These are phyloP conservation scores for Poa annua DNA, from an alignment of 176 grass and related monocot genomes.

Conservation along the genomic window DNA sequence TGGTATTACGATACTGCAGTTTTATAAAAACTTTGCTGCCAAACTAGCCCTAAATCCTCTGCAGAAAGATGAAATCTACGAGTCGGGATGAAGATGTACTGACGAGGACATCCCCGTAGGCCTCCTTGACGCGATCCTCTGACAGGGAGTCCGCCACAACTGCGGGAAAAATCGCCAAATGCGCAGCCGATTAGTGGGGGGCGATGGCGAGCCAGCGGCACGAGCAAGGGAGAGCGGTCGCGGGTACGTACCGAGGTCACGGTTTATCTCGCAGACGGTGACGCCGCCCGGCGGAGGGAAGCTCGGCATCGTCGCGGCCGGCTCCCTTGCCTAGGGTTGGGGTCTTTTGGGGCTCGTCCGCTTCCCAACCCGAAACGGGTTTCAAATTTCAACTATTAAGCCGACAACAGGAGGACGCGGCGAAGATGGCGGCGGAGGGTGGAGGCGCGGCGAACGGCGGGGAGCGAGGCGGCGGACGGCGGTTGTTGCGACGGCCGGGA, in stretches of 20 bases:
- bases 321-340: conserved; percentile 25
- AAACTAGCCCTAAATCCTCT: too few species aligned
- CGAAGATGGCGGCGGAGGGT: neutral
- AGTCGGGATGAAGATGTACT: conserved; percentile 14
- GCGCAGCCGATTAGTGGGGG: neutral
- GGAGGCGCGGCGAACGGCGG: neutral
- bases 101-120: conserved; percentile 79
- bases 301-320: conserved; percentile 62
- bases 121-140: conserved; percentile 73
- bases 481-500: neutral
- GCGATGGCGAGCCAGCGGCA: neutral
- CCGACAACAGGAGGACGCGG: neutral
- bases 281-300: conserved; percentile 74
- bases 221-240: neutral
- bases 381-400: neutral
- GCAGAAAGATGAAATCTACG: neutral
- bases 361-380: neutral
- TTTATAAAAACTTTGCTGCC: too few species aligned
- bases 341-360: neutral
- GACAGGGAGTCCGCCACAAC: conserved; percentile 67
- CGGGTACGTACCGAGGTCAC: conserved; percentile 59
- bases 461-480: neutral
- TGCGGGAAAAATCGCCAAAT: conserved; percentile 4
- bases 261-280: conserved; percentile 97
- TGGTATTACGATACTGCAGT: too few species aligned